phyloP scores from a whole-genome alignment of 352 stramenopile species.

The Phytopythium aichiense region DNA sequence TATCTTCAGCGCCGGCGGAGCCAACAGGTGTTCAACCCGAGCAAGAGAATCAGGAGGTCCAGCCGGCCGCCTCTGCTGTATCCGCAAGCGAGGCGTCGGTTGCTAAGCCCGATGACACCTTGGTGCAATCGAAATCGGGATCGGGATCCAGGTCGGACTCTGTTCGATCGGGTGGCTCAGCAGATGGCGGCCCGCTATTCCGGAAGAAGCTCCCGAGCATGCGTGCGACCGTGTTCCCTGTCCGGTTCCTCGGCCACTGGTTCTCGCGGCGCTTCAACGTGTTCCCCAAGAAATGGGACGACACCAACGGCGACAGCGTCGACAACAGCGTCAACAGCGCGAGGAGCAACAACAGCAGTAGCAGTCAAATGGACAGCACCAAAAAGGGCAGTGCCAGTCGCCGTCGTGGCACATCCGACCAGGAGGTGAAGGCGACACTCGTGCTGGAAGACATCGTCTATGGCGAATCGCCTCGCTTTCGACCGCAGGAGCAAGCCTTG shows the following conservation, averaged over 20 bases:
- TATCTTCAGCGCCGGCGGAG: neutral
- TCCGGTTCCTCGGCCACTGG: slow-evolving; percentile 31
- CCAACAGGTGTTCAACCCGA: neutral
- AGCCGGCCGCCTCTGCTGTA: neutral
- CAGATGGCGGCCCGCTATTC: slow-evolving; percentile 10
- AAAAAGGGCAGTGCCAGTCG: neutral
- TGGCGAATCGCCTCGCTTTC: slow-evolving; percentile 60
- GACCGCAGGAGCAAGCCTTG: slow-evolving; percentile 35
- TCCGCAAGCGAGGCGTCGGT: neutral
- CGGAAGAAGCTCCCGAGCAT: slow-evolving; percentile 24
- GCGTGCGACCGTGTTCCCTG: slow-evolving; percentile 25
- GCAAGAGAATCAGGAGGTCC: neutral
- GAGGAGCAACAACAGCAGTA: neutral
- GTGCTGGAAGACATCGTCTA: slow-evolving; percentile 35
- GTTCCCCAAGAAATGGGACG: slow-evolving; percentile 9
- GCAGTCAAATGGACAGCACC: neutral
- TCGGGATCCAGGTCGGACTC: no score
- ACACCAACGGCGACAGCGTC: neutral
- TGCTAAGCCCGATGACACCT: neutral
- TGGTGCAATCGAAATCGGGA: no score
- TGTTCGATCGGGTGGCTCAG: no score
- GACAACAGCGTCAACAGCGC: neutral
- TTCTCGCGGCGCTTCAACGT: slow-evolving; percentile 17
- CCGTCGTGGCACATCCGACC: neutral
- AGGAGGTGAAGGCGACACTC: slow-evolving; percentile 9